Evolutionary conservation across 2,329 filamentous ascomycete species (phyloP), one percentile per base, ranked within the genome.

Genomic region (Diplodia scrobiculata): DNA sequence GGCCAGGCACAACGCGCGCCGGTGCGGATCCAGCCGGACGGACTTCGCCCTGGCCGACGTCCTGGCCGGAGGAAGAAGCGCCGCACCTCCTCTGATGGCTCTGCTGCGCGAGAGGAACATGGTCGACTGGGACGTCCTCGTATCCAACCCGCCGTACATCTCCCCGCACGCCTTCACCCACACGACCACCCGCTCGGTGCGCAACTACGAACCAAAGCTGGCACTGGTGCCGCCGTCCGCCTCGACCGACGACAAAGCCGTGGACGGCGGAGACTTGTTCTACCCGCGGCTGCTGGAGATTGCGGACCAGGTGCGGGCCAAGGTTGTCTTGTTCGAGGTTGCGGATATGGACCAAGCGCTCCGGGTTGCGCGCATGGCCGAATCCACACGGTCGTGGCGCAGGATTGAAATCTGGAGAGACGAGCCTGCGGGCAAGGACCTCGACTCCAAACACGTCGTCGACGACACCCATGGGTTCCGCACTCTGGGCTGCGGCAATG

Each of bases 121-220:
- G 48, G 50, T 48, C 27, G 11, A 69, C 25, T 67, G 62, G 19
- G 60, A 66, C 68, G 79, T 98, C 3, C 78, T 99, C 1, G 85
- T 95, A 41, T 90, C 90, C 1, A 99, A 99, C 73, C 95, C 95
- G 17, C 95, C 95, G 0, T 98, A 98, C 75, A 89, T 98, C 60
- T 96, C 92, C 1, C 79, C 82, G 0, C 70, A 74, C 3, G 85
- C 84, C 7, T 92, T 91, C 72, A 77, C 82, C 47, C 83, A 78
- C 47, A 85, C 86, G 19, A 92, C 89, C 0, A 81, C 84, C 1
- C 85, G 87, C 29, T 94, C 91, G 13, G 94, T 97, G 34, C 86
- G 92, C 17, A 87, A 87, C 53, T 92, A 87, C 74, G 95, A 99
- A 77, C 95, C 95, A 3, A 85, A 81, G 69, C 78, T 91, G 13